Conservation (phyloP, 2,329 filamentous ascomycete species). For the Iodosphaeria phyllophila region DNA sequence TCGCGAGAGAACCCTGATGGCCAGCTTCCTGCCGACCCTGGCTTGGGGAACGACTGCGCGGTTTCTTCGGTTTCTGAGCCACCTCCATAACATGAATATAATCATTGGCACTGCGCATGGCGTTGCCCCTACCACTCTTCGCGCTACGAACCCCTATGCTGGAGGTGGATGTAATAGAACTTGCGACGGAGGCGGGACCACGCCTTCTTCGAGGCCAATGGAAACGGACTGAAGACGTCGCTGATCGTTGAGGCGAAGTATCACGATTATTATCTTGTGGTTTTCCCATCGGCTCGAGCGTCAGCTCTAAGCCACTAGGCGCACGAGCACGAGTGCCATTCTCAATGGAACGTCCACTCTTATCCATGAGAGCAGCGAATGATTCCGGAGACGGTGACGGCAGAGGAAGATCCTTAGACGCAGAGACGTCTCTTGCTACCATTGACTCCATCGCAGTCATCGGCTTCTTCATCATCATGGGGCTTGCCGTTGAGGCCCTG, state of each 20-base stretch:
- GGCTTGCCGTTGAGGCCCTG: constrained; percentile 49
- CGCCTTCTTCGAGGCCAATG: constrained; percentile 35
- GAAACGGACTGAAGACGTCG: constrained; percentile 30
- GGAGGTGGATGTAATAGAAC: constrained; percentile 37
- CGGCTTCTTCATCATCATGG: constrained; percentile 47
- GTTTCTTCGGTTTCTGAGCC: constrained; percentile 39
- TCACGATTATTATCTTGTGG: constrained; percentile 30
- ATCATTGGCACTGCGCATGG: constrained; percentile 53
- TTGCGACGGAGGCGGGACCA: constrained; percentile 34
- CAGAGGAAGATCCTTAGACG: constrained; percentile 27
- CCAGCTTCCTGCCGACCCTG: constrained; percentile 23
- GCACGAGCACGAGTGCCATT: constrained; percentile 65
- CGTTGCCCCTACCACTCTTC: constrained; percentile 30
- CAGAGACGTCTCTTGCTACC: constrained; percentile 24
- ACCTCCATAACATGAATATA: constrained; percentile 77
- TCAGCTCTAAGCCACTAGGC: constrained; percentile 47
- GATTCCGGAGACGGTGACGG: constrained; percentile 51
- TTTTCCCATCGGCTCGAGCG: constrained; percentile 42
- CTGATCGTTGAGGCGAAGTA: constrained; percentile 38
- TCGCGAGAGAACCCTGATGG: too few relatives aligned
- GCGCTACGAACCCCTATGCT: constrained; percentile 28
- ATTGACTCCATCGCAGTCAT: too few relatives aligned
- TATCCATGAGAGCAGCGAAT: constrained; percentile 42
- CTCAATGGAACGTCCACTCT: constrained; percentile 35
- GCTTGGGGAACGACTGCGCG: constrained; percentile 35